Base-by-base conservation (phyloP, 2,329 filamentous ascomycete species). In the Monosporascus ibericus region DNA sequence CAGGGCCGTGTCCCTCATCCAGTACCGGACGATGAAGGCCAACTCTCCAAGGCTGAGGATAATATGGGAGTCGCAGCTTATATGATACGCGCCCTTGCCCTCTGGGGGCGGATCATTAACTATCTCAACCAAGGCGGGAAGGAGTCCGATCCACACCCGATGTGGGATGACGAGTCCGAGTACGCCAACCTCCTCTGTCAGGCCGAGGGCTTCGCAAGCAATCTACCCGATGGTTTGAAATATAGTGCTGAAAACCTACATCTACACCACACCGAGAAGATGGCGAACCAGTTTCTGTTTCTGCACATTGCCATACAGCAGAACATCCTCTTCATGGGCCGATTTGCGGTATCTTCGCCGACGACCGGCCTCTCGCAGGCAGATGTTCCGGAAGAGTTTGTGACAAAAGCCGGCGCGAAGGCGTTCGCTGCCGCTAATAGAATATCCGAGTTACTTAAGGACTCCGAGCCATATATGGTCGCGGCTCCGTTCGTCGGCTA, bases 41-140 rank as follows among this genome's bases (percentile, higher is more conserved):
- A 87, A 56, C 68, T 85, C 18, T 78, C 78, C 24, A 80, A 89
- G 58, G 78, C 87, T 1, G 84, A 80, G 61, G 85, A 88, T 7
- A 96, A 96, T 64, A 95, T 97, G 91, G 94, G 92, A 2, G 90
- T 95, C 5, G 88, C 91, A 2, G 91, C 92, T 11, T 96, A 95
- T 69, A 88, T 94, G 63, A 87, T 97, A 56, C 85, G 89, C 20
- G 79, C 87, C 2, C 88, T 97, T 55, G 84, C 91, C 2, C 75
- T 96, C 34, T 97, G 92, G 92, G 94, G 94, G 5, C 85, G 86
- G 48, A 86, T 96, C 48, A 88, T 96, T 61, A 87, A 86, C 55
- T 96, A 96, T 66, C 75, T 96, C 56, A 96, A 96, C 65, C 82
- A 96, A 53, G 92, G 92, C 24, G 92, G 91, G 1, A 92, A 88